These are phyloP conservation scores for Zymoseptoria ardabiliae DNA, from an alignment of 2,329 filamentous ascomycete species.

Conservation along the genomic window DNA sequence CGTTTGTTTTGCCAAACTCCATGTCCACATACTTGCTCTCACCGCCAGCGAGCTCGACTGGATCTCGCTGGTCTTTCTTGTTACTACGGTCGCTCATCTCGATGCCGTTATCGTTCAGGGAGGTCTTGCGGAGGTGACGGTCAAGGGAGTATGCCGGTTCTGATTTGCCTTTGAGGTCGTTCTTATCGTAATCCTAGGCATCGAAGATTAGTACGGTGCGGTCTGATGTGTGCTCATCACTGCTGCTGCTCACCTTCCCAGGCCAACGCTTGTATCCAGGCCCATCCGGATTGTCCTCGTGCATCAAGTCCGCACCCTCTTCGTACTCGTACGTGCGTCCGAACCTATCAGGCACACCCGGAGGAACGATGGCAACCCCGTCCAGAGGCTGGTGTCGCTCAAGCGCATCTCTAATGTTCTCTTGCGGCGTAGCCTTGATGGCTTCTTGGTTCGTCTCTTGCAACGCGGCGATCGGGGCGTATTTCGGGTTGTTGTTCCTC, in stretches of 20 bases:
- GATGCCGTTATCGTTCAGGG: conserved; percentile 36
- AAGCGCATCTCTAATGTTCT: conserved; percentile 69
- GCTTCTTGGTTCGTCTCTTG: conserved; percentile 66
- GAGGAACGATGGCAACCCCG: conserved; percentile 69
- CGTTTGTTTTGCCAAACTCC: conserved; percentile 22
- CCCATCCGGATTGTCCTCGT: conserved; percentile 58
- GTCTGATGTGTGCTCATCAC: too few relatives aligned
- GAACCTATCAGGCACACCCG: conserved; percentile 59
- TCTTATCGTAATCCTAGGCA: conserved; percentile 64
- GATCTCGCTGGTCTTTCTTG: conserved; percentile 20
- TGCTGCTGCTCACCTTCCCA: conserved; percentile 64
- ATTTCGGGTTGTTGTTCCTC: conserved; percentile 55
- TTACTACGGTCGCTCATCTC: conserved; percentile 37
- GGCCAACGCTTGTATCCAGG: conserved; percentile 74
- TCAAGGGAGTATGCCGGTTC: conserved; percentile 69
- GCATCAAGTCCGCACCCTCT: conserved; percentile 81
- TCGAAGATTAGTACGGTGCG: too few relatives aligned
- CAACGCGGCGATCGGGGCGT: conserved; percentile 71
- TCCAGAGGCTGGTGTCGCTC: conserved; percentile 69
- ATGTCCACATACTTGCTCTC: conserved; percentile 28
- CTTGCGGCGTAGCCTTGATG: conserved; percentile 68
- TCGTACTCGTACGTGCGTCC: conserved; percentile 70
- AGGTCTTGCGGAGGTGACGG: conserved; percentile 56
- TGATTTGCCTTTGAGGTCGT: conserved; percentile 76
- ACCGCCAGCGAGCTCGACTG: conserved; percentile 28